Evolutionary conservation across 164 flowering plant genomes (phyloP).

Genomic region (Vitis labrusca): DNA sequence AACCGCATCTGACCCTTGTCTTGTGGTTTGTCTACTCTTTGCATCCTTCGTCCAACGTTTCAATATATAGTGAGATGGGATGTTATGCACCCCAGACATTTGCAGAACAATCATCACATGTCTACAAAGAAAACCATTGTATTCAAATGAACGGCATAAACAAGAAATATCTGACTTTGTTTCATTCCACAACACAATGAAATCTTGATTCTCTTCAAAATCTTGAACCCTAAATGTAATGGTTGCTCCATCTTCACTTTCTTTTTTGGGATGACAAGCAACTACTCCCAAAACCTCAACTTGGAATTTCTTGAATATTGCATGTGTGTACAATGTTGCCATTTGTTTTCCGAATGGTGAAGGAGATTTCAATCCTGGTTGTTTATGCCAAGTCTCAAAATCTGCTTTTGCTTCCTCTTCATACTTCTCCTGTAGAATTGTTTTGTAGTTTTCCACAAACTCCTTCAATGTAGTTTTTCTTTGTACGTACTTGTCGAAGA

Average conservation of each 20-base stretch:
- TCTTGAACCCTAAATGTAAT: conserved; percentile 37
- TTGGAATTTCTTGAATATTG: conserved; percentile 43
- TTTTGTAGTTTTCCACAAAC: conserved; percentile 32
- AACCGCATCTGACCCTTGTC: conserved; percentile 5
- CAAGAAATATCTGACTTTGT: conserved; percentile 24
- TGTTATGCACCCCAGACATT: conserved; percentile 34
- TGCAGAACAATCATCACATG: conserved; percentile 47
- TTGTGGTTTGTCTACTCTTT: conserved; percentile 14
- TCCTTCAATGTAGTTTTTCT: conserved; percentile 33
- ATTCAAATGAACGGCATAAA: conserved; percentile 39
- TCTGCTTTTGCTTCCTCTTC: conserved; percentile 49
- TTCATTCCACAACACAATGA: conserved; percentile 29
- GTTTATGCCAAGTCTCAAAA: conserved; percentile 34
- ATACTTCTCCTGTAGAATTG: conserved; percentile 20
- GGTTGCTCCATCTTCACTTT: conserved; percentile 23
- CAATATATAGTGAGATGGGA: conserved; percentile 35
- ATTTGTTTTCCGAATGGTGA: conserved; percentile 45
- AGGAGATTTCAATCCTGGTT: conserved; percentile 36
- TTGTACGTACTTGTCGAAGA: conserved; percentile 31
- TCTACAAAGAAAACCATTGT: conserved; percentile 42
- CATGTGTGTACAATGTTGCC: conserved; percentile 34
- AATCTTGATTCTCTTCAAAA: conserved; percentile 33
- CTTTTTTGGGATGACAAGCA: conserved; percentile 38
- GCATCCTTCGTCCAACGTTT: conserved; percentile 48
- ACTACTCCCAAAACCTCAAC: conserved; percentile 43